Percentiles rank a stretch among this genome's conserved stretches.
These are phyloP conservation scores for Metarhizium rileyi DNA, from an alignment of 2,329 filamentous ascomycete genomes.

Conservation along the genomic window DNA sequence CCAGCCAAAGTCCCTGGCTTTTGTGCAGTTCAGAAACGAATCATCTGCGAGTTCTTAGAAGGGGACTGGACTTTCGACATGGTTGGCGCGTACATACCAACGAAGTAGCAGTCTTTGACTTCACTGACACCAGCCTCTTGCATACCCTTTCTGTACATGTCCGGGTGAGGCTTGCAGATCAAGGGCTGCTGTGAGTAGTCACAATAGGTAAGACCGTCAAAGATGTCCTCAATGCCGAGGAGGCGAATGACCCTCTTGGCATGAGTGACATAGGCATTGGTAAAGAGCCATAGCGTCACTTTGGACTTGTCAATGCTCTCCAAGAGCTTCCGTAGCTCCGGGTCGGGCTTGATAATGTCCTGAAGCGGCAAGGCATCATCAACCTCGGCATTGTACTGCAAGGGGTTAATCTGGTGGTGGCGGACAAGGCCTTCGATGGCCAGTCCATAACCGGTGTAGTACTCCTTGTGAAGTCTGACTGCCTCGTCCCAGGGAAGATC, in stretches of 20 bases:
- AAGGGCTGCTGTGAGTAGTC: conserved; percentile 69
- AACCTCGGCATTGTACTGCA: conserved; percentile 90
- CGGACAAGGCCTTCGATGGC: conserved; percentile 91
- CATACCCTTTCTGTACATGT: conserved; percentile 88
- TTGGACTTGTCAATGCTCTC: conserved; percentile 74
- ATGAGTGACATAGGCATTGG: conserved; percentile 90
- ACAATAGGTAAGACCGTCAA: conserved; percentile 92
- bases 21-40: conserved; percentile 70
- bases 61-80: background rate
- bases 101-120: conserved; percentile 74
- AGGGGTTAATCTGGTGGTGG: conserved; percentile 87
- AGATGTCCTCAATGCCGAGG: conserved; percentile 74
- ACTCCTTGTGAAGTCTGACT: conserved; percentile 75
- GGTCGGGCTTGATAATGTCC: conserved; percentile 69
- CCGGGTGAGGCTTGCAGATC: conserved; percentile 75
- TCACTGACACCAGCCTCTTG: conserved; percentile 62
- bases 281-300: conserved; percentile 87
- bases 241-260: conserved; percentile 72
- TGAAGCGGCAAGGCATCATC: conserved; percentile 91
- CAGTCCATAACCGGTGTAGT: conserved; percentile 94
- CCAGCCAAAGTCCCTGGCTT: conserved; percentile 76
- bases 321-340: conserved; percentile 64
- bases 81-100: conserved; percentile 51
- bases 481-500: conserved; percentile 68
- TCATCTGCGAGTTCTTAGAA: conserved; percentile 52